Base-by-base conservation (phyloP, 352 stramenopile species). In the Peronosclerospora sorghi region DNA sequence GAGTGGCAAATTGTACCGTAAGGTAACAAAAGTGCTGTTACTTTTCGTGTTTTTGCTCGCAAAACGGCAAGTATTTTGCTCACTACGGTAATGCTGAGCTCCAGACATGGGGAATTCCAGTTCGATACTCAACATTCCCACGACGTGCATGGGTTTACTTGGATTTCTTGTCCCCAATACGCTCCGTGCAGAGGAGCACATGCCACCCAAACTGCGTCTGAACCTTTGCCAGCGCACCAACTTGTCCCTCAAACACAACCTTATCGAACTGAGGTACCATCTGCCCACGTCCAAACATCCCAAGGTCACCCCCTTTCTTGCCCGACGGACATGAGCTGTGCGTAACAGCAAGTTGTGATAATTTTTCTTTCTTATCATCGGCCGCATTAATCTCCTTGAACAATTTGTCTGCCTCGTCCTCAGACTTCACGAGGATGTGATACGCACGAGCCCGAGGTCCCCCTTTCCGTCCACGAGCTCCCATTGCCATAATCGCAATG, bases 211-310 rank as follows among this genome's bases (percentile, higher is more conserved):
- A 88, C 62, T 88, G 45, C 30, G 73, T 85, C 44, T 74, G 42
- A 35, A 85, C 67, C 59, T 80, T 78, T 48, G 69, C 45, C 17
- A 85, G 45, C 35, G 65, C 65, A 18, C 62, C 69, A 26, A 85
- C 65, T 17, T 73, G 53, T 26, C 62, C 59, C 10, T 75, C 64
- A 44, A 85, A 85, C 20, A 73, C 65, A 17, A 77, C 51, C 51
- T 76, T 74, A 48, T 89, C 74, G 23, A 89, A 86, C 53, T 72
- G 68, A 2, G 72, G 65, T 44, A 86, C 68, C 77, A 89, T 89
- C 59, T 84, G 55, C 4, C 73, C 73, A 29, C 62, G 68, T 47
- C 73, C 69, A 48, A 85, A 85, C 54, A 73, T 71, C 41, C 68
- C 68, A 28, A 85, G 63, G 43, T 81, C 67, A 30, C 73, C 73